Base-by-base conservation (phyloP, 352 stramenopile species). In the Chrysophaeum taylorii region DNA sequence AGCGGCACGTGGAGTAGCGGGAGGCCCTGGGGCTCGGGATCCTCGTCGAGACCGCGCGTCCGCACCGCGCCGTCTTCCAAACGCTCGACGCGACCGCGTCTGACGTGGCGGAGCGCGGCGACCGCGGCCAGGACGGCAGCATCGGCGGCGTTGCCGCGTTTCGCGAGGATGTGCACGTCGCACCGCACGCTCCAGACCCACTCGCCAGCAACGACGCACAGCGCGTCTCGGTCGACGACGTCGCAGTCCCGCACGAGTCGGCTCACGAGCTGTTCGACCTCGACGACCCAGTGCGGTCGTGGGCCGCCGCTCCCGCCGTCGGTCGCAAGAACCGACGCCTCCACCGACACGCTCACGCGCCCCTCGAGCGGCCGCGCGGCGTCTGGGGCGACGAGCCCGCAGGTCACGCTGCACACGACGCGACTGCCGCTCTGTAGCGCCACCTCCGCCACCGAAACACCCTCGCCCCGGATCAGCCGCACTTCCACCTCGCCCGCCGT, bases 1-100 rank as follows among this genome's bases (percentile, higher is more conserved):
- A 97, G 84, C n/a, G 92, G 92, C 39, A 93, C 90, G 81, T 97
- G 92, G 82, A 97, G 92, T 68, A 97, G 80, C 73, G 89, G 94
- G 36, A 97, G 78, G 27, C 91, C 89, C 31, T 85, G 81, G 39
- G 94, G 84, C 64, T 92, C 90, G 38, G 88, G 86, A 70, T 95
- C 85, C 64, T 95, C 88, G 64, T 80, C 77, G 76, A 86, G 81
- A 52, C 94, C 87, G 31, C 94, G 82, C 4, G 78, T 77, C 9
- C 83, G 87, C 29, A 87, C 70, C n/a, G 66, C 72, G 33, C 79
- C 75, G 39, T 84, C 78, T 5, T 62, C 75, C 4, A 69, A 57
- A 2, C 84, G 62, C 50, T 84, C 79, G n/a, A 96, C 88, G 72
- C 96, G 87, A 2, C 89, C 87, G 36, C 91, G 85, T 35, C 92